Base-by-base conservation (phyloP, 2,329 filamentous ascomycete species). In the Xylaria sp. region DNA sequence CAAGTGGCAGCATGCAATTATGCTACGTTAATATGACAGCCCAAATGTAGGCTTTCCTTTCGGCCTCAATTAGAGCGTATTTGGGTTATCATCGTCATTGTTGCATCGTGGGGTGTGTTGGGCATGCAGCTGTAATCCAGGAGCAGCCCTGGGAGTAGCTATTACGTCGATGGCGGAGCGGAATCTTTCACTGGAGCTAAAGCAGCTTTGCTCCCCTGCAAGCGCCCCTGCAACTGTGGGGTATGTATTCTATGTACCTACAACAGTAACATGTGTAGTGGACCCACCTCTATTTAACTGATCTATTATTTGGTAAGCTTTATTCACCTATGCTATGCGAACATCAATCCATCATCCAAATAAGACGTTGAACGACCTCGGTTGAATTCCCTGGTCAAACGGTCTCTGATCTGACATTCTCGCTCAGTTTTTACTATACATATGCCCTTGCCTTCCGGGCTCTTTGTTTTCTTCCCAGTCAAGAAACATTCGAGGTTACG, bases 151-250 rank as follows among this genome's bases (percentile, higher is more conserved):
- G 2, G 28, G 28, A 28, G 28, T 28, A 4, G 28, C 28, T 25
- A 70, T 70, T 70, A 70, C 68, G 68, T 70, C 60, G 68, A 64
- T 61, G 59, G 64, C 59, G 55, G 32, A 55, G 59, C 59, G 48
- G 32, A 55, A 39, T 48, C 37, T 25, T 56, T 48, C 28, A 25
- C 28, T 20, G 23, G 25, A 52, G 48, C 57, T 39, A 20, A 18
- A 60, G 57, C 50, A 66, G 57, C 48, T 66, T 59, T 44, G 62
- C 34, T 46, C 28, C 61, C 23, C 51, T 57, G 54, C n/a, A 56
- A 41, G 32, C 8, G 58, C n/a, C 62, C 62, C 32, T 46, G 55
- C 41, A 44, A 44, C 41, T 57, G 52, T 57, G 59, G 65, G 59
- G 65, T 37, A 37, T 10, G 23, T 25, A 25, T 25, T 25, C 23